Evolutionary conservation across 2,329 filamentous ascomycete genomes (phyloP).

Genomic region (Paecilomyces sp.): DNA sequence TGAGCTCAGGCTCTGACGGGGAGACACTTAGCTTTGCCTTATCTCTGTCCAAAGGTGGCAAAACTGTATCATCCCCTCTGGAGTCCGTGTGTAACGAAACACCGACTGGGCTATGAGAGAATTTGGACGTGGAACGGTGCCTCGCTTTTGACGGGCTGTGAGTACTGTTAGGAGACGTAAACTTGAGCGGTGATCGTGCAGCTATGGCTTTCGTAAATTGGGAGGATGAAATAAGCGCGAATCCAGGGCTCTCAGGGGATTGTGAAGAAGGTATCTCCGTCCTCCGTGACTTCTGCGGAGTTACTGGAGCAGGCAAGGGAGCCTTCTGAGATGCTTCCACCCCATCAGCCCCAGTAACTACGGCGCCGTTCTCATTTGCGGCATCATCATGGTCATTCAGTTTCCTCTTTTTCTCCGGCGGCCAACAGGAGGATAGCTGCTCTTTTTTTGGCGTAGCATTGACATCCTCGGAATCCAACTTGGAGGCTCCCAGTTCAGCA

Average conservation of each 20-base stretch:
- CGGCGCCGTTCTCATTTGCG: background rate
- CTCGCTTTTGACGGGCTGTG: slow-evolving; percentile 15
- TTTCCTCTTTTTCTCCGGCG: slow-evolving; percentile 14
- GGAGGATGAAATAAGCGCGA: slow-evolving; percentile 29
- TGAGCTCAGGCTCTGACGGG: background rate
- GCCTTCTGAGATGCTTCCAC: background rate
- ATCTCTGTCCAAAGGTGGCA: background rate
- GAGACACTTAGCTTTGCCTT: too few relatives aligned
- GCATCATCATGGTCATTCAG: slow-evolving; percentile 5
- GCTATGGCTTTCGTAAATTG: slow-evolving; percentile 21
- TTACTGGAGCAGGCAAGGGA: slow-evolving; percentile 13
- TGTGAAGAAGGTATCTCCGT: slow-evolving; percentile 36
- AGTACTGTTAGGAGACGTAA: background rate
- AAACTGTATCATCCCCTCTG: background rate
- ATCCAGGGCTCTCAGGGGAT: slow-evolving; percentile 34
- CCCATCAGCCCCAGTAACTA: background rate
- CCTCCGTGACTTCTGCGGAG: slow-evolving; percentile 24
- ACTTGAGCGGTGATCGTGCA: slow-evolving; percentile 20
- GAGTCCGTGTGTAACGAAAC: background rate
- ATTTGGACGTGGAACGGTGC: slow-evolving; percentile 1
- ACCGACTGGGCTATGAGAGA: slow-evolving; percentile 3
- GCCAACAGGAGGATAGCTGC: background rate
- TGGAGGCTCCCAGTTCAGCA: slow-evolving; percentile 5
- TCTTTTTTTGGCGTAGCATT: background rate
- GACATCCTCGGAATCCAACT: background rate